Conservation (phyloP, 257 asterid species). For the Rehmannia glutinosa region DNA sequence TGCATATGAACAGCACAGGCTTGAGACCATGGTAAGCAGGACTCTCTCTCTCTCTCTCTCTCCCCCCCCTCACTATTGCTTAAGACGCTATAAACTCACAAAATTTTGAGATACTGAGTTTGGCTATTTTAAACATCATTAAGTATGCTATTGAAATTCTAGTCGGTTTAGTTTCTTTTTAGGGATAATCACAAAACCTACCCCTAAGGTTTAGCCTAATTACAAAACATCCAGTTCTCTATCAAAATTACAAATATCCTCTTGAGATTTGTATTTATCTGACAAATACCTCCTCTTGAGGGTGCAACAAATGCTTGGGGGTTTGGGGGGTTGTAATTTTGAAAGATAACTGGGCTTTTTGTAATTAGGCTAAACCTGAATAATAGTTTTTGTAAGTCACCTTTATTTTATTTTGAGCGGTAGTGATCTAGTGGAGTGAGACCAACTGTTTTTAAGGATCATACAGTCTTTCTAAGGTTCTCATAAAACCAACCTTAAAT, state of each 20-base stretch:
- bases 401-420: no score
- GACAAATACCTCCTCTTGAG: no score
- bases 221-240: no score
- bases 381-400: no score
- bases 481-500: neutral
- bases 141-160: neutral
- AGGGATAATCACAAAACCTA: constrained; percentile 45
- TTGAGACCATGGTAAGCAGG: constrained; percentile 65
- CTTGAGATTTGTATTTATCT: no score
- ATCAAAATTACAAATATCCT: no score
- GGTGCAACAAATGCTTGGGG: no score
- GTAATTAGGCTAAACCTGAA: no score
- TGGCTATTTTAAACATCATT: no score
- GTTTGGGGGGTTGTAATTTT: no score
- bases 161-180: constrained; percentile 5
- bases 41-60: neutral
- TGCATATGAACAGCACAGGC: constrained; percentile 95
- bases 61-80: neutral
- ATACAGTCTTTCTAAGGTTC: neutral
- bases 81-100: neutral
- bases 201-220: neutral
- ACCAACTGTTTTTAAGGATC: neutral
- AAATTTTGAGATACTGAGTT: neutral
- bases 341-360: no score
- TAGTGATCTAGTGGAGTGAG: neutral